Conservation (phyloP, 331 rosid species). For the Quercus phellos region DNA sequence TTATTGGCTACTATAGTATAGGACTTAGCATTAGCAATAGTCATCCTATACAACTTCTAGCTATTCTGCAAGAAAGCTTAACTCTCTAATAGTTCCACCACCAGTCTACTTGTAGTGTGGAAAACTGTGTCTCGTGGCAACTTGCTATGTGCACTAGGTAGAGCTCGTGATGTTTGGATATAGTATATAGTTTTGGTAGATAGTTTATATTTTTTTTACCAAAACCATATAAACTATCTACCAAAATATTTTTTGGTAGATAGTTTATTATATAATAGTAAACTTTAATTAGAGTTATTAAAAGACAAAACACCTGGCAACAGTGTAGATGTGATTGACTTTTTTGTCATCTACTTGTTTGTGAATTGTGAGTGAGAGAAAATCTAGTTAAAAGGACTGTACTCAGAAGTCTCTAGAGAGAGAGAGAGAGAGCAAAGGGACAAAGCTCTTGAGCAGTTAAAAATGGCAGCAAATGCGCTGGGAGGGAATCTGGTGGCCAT, state of each 20-base stretch:
- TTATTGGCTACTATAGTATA: background rate
- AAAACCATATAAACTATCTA: no score
- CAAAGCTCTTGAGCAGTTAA: constrained; percentile 16
- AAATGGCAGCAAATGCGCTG: constrained; percentile 27
- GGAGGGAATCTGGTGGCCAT: background rate
- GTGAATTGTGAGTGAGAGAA: background rate
- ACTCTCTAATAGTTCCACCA: background rate
- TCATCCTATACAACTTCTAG: background rate
- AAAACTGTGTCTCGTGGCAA: background rate
- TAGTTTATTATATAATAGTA: background rate
- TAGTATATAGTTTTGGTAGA: background rate
- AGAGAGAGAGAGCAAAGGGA: constrained; percentile 18
- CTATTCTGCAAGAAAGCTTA: background rate
- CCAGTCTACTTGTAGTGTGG: background rate
- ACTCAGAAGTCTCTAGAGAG: background rate
- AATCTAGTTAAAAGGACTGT: background rate
- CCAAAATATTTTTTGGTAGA: background rate
- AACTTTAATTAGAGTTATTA: background rate
- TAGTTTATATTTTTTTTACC: background rate
- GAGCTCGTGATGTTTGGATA: background rate
- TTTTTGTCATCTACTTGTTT: background rate
- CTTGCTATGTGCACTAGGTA: background rate
- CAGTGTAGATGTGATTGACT: background rate
- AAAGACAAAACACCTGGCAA: constrained; percentile 5
- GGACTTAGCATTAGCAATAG: background rate